Base-by-base conservation (phyloP, 2,329 filamentous ascomycete genomes). In the Pseudogymnoascus verrucosus region DNA sequence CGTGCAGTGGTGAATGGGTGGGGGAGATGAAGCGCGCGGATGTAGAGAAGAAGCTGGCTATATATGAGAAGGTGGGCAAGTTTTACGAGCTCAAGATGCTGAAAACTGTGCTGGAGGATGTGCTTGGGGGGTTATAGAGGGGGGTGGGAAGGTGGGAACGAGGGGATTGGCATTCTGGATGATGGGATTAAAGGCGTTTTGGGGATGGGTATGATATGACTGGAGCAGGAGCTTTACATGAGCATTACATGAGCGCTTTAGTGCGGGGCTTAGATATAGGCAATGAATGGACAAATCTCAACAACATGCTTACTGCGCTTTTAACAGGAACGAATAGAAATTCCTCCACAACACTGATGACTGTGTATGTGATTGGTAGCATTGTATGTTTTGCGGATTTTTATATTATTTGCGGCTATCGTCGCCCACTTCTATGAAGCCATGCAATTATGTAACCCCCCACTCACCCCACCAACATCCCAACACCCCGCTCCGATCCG, bases 41-140 rank as follows among this genome's bases (percentile, higher is more conserved):
- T 28, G 78, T 93, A 26, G 76, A 84, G 71, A 84, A 80, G 73
- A 83, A 79, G 72, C 70, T 98, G 70, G 80, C 75, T 44, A 89
- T 96, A 4, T 88, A 91, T 76, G 81, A 80, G 68, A 86, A 84
- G 62, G 93, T 96, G 60, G 90, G 90, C 6, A 82, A 79, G 70
- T 92, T 87, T 73, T 96, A 95, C 77, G 87, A 86, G 4, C 78
- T 98, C 73, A 84, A 85, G 72, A 93, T 98, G 89, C 76, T 99
- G 74, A 84, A 83, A 65, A 86, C 82, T 67, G 89, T 96, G 60
- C 88, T 93, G 5, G 82, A 83, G 66, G 87, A 85, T 64, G 80
- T 93, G 64, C 73, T 82, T 68, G 76, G 72, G 59, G 78, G 74
- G 7, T 68, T 84, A 65, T 85, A 57, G 28, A 36, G 26, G 12